Evolutionary conservation across 805 yeast genomes (phyloP).

Genomic region (Tetrapisispora nanseiensis): DNA sequence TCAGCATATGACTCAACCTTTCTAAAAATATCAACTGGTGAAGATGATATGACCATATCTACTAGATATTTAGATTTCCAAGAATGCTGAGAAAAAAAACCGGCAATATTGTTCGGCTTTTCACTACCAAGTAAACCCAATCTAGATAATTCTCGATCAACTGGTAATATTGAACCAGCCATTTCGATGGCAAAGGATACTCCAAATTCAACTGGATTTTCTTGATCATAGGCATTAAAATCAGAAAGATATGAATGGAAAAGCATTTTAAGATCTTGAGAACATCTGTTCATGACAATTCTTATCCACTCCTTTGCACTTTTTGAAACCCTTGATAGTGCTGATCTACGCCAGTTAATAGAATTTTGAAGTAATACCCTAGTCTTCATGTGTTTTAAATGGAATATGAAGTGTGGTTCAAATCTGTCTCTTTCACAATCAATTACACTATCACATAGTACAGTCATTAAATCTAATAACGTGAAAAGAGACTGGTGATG

Average conservation of each 20-base stretch:
- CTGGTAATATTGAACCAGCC: constrained; percentile 64
- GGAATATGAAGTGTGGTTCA: constrained; percentile 68
- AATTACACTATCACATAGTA: constrained; percentile 67
- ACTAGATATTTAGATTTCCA: constrained; percentile 46
- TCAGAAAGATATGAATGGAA: constrained; percentile 67
- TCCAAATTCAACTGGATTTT: constrained; percentile 56
- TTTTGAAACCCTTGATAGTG: constrained; percentile 49
- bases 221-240: constrained; percentile 28
- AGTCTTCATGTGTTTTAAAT: constrained; percentile 31
- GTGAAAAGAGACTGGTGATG: constrained; percentile 65
- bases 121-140: constrained; percentile 31
- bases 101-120: constrained; percentile 52
- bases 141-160: constrained; percentile 55
- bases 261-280: constrained; percentile 67
- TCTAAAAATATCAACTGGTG: constrained; percentile 20
- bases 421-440: constrained; percentile 81
- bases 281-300: constrained; percentile 45
- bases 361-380: constrained; percentile 43
- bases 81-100: constrained; percentile 65
- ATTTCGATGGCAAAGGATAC: constrained; percentile 83
- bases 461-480: constrained; percentile 66
- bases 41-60: constrained; percentile 25
- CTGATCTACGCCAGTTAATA: constrained; percentile 70
- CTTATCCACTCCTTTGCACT: constrained; percentile 62
- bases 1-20: constrained; percentile 13